phyloP scores from a whole-genome alignment of 202 grass and related monocot genomes.

The Digitaria exilis region DNA sequence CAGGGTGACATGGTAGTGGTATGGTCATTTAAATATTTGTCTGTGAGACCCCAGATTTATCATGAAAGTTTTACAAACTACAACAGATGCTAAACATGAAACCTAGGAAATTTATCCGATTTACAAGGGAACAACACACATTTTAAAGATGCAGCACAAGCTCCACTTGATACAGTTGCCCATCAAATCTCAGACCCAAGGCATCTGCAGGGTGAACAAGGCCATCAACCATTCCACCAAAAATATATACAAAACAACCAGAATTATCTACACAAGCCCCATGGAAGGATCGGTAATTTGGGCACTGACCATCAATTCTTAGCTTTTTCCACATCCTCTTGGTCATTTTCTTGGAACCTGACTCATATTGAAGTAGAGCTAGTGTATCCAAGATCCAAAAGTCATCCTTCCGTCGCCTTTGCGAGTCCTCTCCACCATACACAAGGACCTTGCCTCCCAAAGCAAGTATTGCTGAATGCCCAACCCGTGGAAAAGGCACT shows the following conservation, averaged over 20 bases:
- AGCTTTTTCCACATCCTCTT: slow-evolving; percentile 79
- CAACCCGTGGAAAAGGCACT: slow-evolving; percentile 79
- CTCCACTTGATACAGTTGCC: slow-evolving; percentile 81
- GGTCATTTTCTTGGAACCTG: slow-evolving; percentile 57
- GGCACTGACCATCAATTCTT: slow-evolving; percentile 66
- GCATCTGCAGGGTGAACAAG: slow-evolving; percentile 66
- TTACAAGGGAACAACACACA: slow-evolving; percentile 26
- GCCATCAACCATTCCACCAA: slow-evolving; percentile 87
- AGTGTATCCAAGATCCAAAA: slow-evolving; percentile 89
- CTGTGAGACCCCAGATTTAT: slow-evolving; percentile 30
- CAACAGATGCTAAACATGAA: slow-evolving; percentile 36
- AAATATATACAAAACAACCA: slow-evolving; percentile 67
- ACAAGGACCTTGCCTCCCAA: slow-evolving; percentile 88
- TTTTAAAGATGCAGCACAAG: slow-evolving; percentile 70
- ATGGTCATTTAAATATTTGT: slow-evolving; percentile 29
- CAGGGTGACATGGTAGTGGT: slow-evolving; percentile 1
- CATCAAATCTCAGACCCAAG: slow-evolving; percentile 75
- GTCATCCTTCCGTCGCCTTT: slow-evolving; percentile 82
- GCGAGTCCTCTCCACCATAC: slow-evolving; percentile 89
- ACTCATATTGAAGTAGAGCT: slow-evolving; percentile 52
- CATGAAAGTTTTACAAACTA: slow-evolving; percentile 33
- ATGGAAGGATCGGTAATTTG: slow-evolving; percentile 83
- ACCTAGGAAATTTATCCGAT: slow-evolving; percentile 17
- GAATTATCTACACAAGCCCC: slow-evolving; percentile 78
- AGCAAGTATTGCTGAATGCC: slow-evolving; percentile 77